A percentile compares a stretch with the other conserved stretches of the same genome.
Evolutionary conservation across 768 basidiomycete species (phyloP).

Genomic region (Gautieria morchelliformis): DNA sequence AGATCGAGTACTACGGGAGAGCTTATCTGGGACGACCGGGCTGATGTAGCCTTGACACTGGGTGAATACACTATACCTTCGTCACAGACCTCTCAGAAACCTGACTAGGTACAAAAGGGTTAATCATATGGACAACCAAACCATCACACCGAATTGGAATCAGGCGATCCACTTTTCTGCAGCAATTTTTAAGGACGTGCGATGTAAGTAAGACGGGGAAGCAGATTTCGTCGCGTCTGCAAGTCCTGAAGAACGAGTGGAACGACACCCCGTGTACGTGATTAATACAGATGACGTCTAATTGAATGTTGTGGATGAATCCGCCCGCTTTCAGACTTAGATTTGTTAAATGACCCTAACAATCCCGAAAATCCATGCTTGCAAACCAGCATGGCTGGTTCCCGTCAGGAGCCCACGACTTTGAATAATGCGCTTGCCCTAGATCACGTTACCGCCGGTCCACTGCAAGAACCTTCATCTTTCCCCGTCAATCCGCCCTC

Average conservation of each 20-base stretch:
- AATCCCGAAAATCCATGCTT: background rate
- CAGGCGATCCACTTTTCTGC: constrained; percentile 1
- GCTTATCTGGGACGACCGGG: constrained; percentile 4
- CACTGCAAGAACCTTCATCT: no score
- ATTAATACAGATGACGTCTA: background rate
- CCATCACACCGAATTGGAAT: background rate
- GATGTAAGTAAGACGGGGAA: constrained; percentile 1
- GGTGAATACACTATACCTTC: background rate
- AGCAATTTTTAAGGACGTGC: background rate
- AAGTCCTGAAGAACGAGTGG: constrained; percentile 7
- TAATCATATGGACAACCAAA: constrained; percentile 1
- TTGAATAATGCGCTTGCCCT: background rate
- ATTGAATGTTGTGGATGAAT: background rate
- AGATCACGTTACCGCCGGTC: no score
- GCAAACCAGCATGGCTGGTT: background rate
- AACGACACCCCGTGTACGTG: background rate
- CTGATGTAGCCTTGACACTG: background rate
- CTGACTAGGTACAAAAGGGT: background rate
- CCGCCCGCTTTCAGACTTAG: background rate
- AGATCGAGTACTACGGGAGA: background rate
- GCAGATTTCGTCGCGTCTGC: constrained; percentile 6
- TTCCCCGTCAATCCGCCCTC: no score
- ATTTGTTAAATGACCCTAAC: background rate
- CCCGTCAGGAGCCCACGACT: background rate
- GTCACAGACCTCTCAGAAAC: background rate